Percentiles rank a stretch among this genome's conserved stretches.
phyloP scores from a whole-genome alignment of 1,284 basidiomycete genomes.

The Moesziomyces antarcticus region DNA sequence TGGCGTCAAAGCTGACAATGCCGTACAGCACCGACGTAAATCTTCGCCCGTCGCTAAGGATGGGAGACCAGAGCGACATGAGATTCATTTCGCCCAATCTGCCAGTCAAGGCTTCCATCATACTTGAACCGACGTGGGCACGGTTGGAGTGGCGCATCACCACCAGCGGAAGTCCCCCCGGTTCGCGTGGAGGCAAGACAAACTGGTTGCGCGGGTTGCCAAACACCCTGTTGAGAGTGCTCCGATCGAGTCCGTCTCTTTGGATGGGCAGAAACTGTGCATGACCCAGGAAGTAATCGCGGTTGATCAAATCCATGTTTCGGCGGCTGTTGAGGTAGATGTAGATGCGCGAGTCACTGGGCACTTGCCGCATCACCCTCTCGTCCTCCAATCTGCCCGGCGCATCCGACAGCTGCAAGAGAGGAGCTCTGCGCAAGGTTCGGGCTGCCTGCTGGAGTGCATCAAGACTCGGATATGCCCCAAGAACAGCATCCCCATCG shows the following conservation, averaged over 20 bases:
- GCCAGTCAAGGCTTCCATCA: background rate
- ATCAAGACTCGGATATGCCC: too few species aligned
- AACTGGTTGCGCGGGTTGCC: background rate
- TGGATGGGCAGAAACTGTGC: background rate
- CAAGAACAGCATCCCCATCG: too few species aligned
- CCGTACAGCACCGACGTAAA: background rate
- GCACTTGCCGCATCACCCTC: too few species aligned
- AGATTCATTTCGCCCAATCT: background rate
- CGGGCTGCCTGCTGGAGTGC: too few species aligned
- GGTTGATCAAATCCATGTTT: background rate
- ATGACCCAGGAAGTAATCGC: background rate
- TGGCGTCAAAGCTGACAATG: background rate
- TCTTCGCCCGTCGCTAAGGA: background rate
- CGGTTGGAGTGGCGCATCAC: background rate
- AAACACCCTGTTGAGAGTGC: background rate
- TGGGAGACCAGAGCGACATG: background rate
- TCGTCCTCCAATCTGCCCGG: too few species aligned
- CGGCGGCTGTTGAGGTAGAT: background rate
- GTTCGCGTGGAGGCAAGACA: background rate
- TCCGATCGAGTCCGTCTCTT: background rate
- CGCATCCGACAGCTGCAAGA: too few species aligned
- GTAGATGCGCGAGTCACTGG: background rate
- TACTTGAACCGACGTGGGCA: too few species aligned
- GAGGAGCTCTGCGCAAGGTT: too few species aligned
- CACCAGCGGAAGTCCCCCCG: background rate